These are phyloP conservation scores for Euphrasia arctica DNA, from an alignment of 305 asterid genomes.

Conservation along the genomic window DNA sequence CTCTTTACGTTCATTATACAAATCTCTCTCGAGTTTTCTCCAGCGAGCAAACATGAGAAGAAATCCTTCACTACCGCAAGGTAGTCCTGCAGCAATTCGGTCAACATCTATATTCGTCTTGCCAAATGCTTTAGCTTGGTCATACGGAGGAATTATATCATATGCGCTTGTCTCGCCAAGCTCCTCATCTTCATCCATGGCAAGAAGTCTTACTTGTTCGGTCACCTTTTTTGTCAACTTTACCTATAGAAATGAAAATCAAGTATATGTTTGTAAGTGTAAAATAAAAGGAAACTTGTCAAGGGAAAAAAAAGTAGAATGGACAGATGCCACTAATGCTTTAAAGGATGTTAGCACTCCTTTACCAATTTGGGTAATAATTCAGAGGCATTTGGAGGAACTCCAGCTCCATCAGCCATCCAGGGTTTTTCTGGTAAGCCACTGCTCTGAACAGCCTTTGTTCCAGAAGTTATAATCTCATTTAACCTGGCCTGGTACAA, in stretches of 20 bases:
- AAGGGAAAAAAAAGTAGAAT: slow-evolving; percentile 12
- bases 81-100: slow-evolving; percentile 96
- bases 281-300: slow-evolving; percentile 11
- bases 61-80: slow-evolving; percentile 99
- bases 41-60: slow-evolving; percentile 99
- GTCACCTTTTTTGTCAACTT: slow-evolving; percentile 86
- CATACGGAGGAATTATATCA: slow-evolving; percentile 86
- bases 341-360: slow-evolving; percentile 12
- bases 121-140: slow-evolving; percentile 99
- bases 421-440: slow-evolving; percentile 59
- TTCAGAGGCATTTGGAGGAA: slow-evolving; percentile 82
- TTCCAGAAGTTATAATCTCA: slow-evolving; percentile 75
- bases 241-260: slow-evolving; percentile 42
- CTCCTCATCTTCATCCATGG: slow-evolving; percentile 90
- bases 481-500: slow-evolving; percentile 68
- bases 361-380: slow-evolving; percentile 72
- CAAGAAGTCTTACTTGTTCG: slow-evolving; percentile 80
- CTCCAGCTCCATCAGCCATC: slow-evolving; percentile 98
- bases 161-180: slow-evolving; percentile 74
- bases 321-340: slow-evolving; percentile 19
- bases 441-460: slow-evolving; percentile 38
- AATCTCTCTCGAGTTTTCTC: slow-evolving; percentile 96
- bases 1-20: slow-evolving; percentile 93
- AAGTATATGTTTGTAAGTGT: slow-evolving; percentile 12
- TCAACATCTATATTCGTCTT: slow-evolving; percentile 96